phyloP scores from a whole-genome alignment of 1,284 basidiomycete genomes.

The Lignosus rhinocerotis region DNA sequence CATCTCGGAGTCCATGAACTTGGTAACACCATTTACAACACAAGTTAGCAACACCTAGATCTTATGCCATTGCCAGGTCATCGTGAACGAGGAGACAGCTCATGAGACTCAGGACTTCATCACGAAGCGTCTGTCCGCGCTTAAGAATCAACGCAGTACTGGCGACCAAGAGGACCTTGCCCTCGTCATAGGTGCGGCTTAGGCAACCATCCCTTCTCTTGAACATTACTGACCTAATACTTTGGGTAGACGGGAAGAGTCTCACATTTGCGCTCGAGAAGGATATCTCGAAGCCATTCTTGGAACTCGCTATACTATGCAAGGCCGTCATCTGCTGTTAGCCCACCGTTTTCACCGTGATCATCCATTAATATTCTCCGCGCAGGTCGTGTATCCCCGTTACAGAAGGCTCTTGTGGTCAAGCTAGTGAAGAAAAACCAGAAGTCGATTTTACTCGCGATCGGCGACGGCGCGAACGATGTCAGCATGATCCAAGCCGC shows the following conservation, averaged over 20 bases:
- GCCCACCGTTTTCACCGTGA: constrained; percentile 25
- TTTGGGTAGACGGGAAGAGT: constrained; percentile 84
- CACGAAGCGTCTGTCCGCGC: constrained; percentile 84
- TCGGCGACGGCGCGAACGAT: constrained; percentile 97
- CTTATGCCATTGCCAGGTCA: constrained; percentile 54
- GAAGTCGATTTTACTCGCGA: constrained; percentile 89
- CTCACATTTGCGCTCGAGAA: constrained; percentile 93
- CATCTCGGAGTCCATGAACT: constrained; percentile 98
- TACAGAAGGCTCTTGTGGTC: constrained; percentile 98
- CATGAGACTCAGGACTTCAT: constrained; percentile 87
- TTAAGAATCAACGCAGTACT: constrained; percentile 88
- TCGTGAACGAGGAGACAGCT: constrained; percentile 90
- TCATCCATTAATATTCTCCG: background rate
- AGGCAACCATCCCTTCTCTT: background rate
- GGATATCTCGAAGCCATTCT: constrained; percentile 84
- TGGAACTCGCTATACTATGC: constrained; percentile 97
- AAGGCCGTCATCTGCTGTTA: constrained; percentile 97
- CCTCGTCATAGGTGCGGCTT: constrained; percentile 80
- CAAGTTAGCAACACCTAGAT: background rate
- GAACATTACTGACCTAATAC: background rate
- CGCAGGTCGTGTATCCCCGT: constrained; percentile 91
- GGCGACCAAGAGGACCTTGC: constrained; percentile 96
- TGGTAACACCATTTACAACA: constrained; percentile 53
- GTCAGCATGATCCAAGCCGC: constrained; percentile 97
- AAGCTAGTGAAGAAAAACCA: constrained; percentile 98